A percentile compares a stretch with the other conserved stretches of the same genome.
phyloP scores from a whole-genome alignment of 306 rosid species.

The Trifolium pratense region DNA sequence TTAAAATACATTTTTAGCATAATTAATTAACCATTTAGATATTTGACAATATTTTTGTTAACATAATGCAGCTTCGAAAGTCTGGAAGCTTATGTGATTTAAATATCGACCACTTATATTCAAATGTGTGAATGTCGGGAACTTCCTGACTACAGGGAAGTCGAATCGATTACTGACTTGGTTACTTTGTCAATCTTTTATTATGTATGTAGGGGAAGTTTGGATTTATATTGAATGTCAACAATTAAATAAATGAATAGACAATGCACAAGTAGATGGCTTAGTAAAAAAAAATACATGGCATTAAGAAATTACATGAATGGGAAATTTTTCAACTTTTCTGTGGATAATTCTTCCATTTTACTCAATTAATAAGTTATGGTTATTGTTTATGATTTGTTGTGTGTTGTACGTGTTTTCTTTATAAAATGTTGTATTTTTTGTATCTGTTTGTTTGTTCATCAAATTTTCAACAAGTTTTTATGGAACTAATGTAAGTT shows the following conservation, averaged over 20 bases:
- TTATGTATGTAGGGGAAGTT: not conserved
- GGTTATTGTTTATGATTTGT: conserved; percentile 3
- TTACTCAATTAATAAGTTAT: not conserved
- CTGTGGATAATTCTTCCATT: not conserved
- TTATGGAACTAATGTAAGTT: too few relatives aligned
- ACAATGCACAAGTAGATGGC: not conserved
- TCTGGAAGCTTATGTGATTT: conserved; percentile 34
- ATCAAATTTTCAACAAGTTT: too few relatives aligned
- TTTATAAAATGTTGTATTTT: not conserved
- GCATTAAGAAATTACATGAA: too few relatives aligned
- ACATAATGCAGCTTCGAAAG: conserved; percentile 39
- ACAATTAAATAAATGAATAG: not conserved
- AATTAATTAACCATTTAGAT: not conserved
- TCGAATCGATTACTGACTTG: not conserved
- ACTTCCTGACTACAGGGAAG: too few relatives aligned
- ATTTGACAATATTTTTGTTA: not conserved
- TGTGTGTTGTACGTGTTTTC: not conserved
- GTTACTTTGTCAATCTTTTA: not conserved
- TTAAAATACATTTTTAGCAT: too few relatives aligned
- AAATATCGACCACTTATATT: not conserved
- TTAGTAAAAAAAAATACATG: not conserved
- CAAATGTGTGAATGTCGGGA: too few relatives aligned
- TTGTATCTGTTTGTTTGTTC: not conserved
- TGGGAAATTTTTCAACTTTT: not conserved
- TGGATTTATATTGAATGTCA: not conserved